Evolutionary conservation across 2,329 filamentous ascomycete species (phyloP).

Genomic region (Metarhizium sp.): DNA sequence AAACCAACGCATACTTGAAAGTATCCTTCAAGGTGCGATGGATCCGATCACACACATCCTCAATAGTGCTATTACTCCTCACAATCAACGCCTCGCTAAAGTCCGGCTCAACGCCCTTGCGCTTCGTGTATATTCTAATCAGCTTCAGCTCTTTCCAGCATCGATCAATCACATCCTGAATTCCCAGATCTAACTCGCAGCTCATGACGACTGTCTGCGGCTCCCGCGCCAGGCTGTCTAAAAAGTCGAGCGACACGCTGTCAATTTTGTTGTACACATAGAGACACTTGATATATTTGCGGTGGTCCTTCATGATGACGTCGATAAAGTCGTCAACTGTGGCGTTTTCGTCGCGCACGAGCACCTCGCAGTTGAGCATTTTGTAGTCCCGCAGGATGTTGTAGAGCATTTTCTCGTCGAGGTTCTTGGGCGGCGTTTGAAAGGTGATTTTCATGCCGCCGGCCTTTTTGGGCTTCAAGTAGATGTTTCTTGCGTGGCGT

Average conservation of each 20-base stretch:
- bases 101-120: conserved; percentile 82
- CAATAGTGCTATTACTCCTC: conserved; percentile 75
- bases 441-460: conserved; percentile 99
- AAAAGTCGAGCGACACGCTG: conserved; percentile 82
- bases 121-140: conserved; percentile 93
- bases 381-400: conserved; percentile 98
- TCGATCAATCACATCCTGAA: conserved; percentile 85
- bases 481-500: conserved; percentile 64
- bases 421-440: conserved; percentile 72
- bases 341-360: conserved; percentile 87
- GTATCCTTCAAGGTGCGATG: conserved; percentile 94
- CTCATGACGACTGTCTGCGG: conserved; percentile 94
- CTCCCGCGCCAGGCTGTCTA: conserved; percentile 86
- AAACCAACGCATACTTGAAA: conserved; percentile 97
- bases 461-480: conserved; percentile 89
- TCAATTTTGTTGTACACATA: conserved; percentile 99
- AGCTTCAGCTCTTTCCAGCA: conserved; percentile 90
- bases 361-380: conserved; percentile 93
- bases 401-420: conserved; percentile 97
- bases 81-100: conserved; percentile 92
- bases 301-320: conserved; percentile 97
- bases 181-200: conserved; percentile 89
- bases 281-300: conserved; percentile 89
- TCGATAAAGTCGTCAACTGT: conserved; percentile 99
- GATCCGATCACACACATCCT: conserved; percentile 94